A percentile compares a stretch with the other conserved stretches of the same genome.
Evolutionary conservation across 208 protist genomes (phyloP).

Genomic region (Wallacemonas rigidus): DNA sequence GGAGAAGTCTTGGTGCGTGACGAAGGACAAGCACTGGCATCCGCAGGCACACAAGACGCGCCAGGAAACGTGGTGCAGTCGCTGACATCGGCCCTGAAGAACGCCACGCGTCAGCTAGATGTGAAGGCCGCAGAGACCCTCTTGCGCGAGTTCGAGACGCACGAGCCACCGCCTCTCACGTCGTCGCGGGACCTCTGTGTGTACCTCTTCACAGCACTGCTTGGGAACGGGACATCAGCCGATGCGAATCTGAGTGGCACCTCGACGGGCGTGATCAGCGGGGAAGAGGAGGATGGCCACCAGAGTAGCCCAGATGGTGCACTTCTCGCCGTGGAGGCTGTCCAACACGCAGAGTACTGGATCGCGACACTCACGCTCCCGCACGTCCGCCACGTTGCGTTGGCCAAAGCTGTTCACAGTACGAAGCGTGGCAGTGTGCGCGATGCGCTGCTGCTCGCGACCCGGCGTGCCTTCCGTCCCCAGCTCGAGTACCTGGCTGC

Average conservation of each 20-base stretch:
- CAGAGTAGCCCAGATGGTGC: slow-evolving; percentile 3
- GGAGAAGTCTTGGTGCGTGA: slow-evolving; percentile 71
- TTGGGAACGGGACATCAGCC: slow-evolving; percentile 26
- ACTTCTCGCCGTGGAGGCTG: slow-evolving; percentile 44
- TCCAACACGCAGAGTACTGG: slow-evolving; percentile 71
- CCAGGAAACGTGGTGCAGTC: slow-evolving; percentile 38
- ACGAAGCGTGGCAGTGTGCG: slow-evolving; percentile 51
- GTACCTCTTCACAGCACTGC: slow-evolving; percentile 76
- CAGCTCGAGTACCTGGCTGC: slow-evolving; percentile 56
- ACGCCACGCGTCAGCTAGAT: slow-evolving; percentile 61
- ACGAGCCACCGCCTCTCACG: slow-evolving; percentile 37
- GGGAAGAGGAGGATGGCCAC: background rate
- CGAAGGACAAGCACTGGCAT: background rate
- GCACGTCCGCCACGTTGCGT: slow-evolving; percentile 48
- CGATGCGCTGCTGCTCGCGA: slow-evolving; percentile 76
- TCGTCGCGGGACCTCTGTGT: slow-evolving; percentile 46
- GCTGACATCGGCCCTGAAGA: slow-evolving; percentile 64
- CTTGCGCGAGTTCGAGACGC: slow-evolving; percentile 85
- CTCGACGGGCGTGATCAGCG: too few species aligned
- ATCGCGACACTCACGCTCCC: slow-evolving; percentile 72
- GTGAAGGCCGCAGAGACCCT: slow-evolving; percentile 70
- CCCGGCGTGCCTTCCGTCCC: slow-evolving; percentile 66
- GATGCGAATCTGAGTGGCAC: too few species aligned
- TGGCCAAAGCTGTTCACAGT: slow-evolving; percentile 62
- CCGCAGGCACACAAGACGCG: too few species aligned